Evolutionary conservation across 2,329 filamentous ascomycete genomes (phyloP).

Genomic region (Colletotrichum orchidophilum): DNA sequence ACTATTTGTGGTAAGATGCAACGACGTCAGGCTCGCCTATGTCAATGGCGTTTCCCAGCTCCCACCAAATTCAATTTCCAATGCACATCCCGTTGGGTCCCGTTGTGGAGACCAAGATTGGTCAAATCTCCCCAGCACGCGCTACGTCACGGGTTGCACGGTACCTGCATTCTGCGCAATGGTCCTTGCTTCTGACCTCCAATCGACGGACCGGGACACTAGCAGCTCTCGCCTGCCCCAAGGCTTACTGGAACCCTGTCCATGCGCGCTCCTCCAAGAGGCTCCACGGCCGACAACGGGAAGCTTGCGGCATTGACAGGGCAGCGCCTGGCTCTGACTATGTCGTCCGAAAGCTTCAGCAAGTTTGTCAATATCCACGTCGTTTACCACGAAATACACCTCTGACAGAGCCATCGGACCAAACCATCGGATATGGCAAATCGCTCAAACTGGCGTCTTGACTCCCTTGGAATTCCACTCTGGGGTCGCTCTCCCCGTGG

Average conservation of each 20-base stretch:
- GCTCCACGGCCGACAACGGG: constrained; percentile 4
- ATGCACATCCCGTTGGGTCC: constrained; percentile 15
- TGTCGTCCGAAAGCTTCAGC: background rate
- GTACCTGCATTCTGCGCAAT: constrained; percentile 30
- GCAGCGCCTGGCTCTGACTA: background rate
- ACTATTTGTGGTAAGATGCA: no score
- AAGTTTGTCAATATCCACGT: background rate
- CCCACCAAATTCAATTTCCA: constrained; percentile 17
- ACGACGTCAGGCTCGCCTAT: constrained; percentile 1
- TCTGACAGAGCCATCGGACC: background rate
- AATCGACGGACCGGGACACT: constrained; percentile 23
- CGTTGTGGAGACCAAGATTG: constrained; percentile 22
- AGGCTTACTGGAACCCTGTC: background rate
- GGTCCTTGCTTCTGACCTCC: constrained; percentile 10
- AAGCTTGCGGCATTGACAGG: background rate
- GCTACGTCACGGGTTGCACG: constrained; percentile 22
- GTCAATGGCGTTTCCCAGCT: background rate
- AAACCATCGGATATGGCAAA: background rate
- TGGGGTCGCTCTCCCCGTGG: background rate
- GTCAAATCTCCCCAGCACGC: constrained; percentile 24
- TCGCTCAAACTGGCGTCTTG: background rate
- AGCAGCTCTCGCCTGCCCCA: constrained; percentile 5
- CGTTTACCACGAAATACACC: background rate
- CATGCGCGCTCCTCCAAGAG: background rate
- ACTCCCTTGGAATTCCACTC: background rate